phyloP scores from a whole-genome alignment of 441 rosid species.

The Erodium moschatum region DNA sequence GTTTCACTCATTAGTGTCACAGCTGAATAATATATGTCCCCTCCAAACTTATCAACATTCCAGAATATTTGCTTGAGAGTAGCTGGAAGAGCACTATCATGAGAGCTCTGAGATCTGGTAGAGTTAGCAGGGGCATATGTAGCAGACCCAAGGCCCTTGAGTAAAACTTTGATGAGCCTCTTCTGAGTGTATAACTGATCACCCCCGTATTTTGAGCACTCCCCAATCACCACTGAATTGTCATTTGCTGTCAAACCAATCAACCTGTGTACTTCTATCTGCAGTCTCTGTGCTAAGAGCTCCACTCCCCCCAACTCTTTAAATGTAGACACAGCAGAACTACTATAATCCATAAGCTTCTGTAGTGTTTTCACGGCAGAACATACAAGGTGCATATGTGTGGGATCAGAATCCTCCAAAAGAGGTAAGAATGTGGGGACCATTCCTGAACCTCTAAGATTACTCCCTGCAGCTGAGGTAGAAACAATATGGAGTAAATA shows the following conservation, averaged over 20 bases:
- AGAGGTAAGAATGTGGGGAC: conserved; percentile 91
- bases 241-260: conserved; percentile 48
- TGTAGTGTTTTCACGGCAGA: conserved; percentile 87
- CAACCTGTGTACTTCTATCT: conserved; percentile 75
- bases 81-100: conserved; percentile 70
- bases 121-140: conserved; percentile 77
- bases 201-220: background rate
- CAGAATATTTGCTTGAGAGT: conserved; percentile 65
- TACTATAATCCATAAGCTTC: conserved; percentile 95
- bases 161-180: conserved; percentile 83
- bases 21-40: conserved; percentile 87
- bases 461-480: conserved; percentile 45
- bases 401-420: conserved; percentile 77
- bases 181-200: conserved; percentile 57
- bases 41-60: conserved; percentile 80
- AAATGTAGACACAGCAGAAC: conserved; percentile 80
- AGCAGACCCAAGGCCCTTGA: conserved; percentile 96
- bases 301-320: conserved; percentile 93
- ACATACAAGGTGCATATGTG: conserved; percentile 82
- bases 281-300: conserved; percentile 83
- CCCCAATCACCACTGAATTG: conserved; percentile 52
- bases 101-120: conserved; percentile 59
- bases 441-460: conserved; percentile 66
- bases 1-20: conserved; percentile 98
- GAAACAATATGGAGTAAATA: conserved; percentile 94